Evolutionary conservation across 2,329 filamentous ascomycete genomes (phyloP).

Genomic region (Metarhizium sp.): DNA sequence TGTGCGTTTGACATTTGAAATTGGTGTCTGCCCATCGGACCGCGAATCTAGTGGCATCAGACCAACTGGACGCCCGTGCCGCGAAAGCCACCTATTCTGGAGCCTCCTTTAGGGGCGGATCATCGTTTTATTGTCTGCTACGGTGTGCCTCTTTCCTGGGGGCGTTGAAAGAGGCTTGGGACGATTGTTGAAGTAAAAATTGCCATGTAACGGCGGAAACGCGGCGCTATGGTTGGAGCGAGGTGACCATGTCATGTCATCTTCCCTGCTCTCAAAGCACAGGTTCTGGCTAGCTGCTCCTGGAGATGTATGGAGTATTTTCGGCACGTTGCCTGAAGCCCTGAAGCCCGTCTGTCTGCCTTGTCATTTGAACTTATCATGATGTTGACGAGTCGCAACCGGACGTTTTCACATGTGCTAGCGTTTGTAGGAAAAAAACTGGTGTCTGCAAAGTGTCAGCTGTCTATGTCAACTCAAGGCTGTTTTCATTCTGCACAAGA

Average conservation of each 20-base stretch:
- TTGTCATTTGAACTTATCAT: too few species aligned
- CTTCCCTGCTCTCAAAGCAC: too few species aligned
- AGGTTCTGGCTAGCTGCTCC: too few species aligned
- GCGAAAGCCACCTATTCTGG: background rate
- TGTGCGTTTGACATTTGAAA: background rate
- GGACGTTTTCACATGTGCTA: too few species aligned
- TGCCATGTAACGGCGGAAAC: background rate
- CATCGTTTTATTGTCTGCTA: background rate
- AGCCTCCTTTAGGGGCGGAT: background rate
- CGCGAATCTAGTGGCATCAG: background rate
- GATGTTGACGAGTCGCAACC: too few species aligned
- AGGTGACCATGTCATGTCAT: background rate
- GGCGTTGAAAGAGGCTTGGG: too few species aligned
- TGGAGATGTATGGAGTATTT: too few species aligned
- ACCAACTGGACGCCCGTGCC: background rate
- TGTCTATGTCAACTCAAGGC: too few species aligned
- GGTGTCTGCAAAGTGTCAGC: too few species aligned
- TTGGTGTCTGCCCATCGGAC: background rate
- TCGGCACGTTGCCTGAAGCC: background rate
- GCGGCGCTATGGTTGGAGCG: background rate
- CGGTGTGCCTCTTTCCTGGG: too few species aligned
- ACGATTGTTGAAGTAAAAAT: background rate
- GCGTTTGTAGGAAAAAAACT: too few species aligned
- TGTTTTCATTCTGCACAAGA: too few species aligned
- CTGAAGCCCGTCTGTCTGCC: background rate